A percentile compares a stretch with the other conserved stretches of the same genome.
phyloP scores from a whole-genome alignment of 2,329 filamentous ascomycete species.

The Arthrobotrys musiformis region DNA sequence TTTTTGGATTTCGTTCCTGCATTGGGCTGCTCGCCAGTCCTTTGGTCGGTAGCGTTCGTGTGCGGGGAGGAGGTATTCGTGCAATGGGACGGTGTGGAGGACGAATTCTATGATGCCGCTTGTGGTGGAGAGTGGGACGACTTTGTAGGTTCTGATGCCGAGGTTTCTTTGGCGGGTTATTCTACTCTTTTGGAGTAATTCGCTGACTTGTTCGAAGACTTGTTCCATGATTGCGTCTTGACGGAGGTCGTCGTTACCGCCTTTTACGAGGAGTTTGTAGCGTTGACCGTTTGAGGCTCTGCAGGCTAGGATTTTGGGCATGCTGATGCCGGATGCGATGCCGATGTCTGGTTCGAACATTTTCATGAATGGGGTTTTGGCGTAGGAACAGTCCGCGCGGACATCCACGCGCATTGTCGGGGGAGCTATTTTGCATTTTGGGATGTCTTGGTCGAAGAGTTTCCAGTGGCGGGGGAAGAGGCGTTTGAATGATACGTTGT shows the following conservation, averaged over 20 bases:
- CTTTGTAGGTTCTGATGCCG: slow-evolving; percentile 95
- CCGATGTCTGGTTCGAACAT: slow-evolving; percentile 79
- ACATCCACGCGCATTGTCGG: slow-evolving; percentile 88
- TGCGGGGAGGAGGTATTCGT: slow-evolving; percentile 90
- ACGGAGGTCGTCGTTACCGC: slow-evolving; percentile 92
- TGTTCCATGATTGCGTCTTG: slow-evolving; percentile 99
- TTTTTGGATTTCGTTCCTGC: slow-evolving; percentile 80
- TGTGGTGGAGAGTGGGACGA: slow-evolving; percentile 83
- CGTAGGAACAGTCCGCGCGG: slow-evolving; percentile 78
- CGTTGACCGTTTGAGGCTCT: slow-evolving; percentile 78
- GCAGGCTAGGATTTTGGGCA: slow-evolving; percentile 90
- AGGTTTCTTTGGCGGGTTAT: slow-evolving; percentile 87
- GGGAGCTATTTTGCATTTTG: slow-evolving; percentile 79
- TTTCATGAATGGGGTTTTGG: slow-evolving; percentile 76
- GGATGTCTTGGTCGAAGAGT: slow-evolving; percentile 63
- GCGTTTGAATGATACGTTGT: slow-evolving; percentile 67
- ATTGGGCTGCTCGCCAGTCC: slow-evolving; percentile 79
- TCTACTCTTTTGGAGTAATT: slow-evolving; percentile 84
- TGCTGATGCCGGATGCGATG: slow-evolving; percentile 89
- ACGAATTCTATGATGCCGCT: slow-evolving; percentile 98
- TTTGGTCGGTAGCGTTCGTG: slow-evolving; percentile 87
- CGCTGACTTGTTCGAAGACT: slow-evolving; percentile 95
- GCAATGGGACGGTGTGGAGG: slow-evolving; percentile 87
- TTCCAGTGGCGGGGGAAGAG: slow-evolving; percentile 45
- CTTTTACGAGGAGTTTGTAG: slow-evolving; percentile 94